Conservation (phyloP, 768 basidiomycete genomes). For the Megacollybia marginata region DNA sequence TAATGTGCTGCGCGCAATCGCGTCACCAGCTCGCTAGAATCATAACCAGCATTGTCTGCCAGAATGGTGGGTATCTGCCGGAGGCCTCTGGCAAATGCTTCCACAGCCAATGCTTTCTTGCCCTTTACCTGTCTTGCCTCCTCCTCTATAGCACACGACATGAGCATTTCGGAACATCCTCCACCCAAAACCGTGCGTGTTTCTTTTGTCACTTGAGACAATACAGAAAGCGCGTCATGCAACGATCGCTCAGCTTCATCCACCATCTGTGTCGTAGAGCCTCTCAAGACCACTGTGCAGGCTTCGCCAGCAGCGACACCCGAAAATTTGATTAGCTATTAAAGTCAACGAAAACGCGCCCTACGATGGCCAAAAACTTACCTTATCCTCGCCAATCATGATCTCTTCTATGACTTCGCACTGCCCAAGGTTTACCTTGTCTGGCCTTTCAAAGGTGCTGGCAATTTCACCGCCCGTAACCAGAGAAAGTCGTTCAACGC, state of each 20-base stretch:
- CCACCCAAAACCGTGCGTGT: constrained; percentile 92
- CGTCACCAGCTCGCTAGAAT: constrained; percentile 92
- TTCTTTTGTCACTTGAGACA: constrained; percentile 97
- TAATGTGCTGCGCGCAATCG: constrained; percentile 90
- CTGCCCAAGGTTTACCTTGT: constrained; percentile 84
- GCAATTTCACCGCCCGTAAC: constrained; percentile 98
- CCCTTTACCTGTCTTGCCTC: constrained; percentile 78
- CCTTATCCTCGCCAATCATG: constrained; percentile 99
- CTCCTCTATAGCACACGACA: constrained; percentile 93
- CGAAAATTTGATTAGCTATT: constrained; percentile 96
- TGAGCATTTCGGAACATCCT: constrained; percentile 97
- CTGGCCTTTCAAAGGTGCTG: constrained; percentile 89
- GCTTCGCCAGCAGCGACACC: constrained; percentile 97
- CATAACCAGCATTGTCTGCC: constrained; percentile 96
- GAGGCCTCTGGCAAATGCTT: constrained; percentile 84
- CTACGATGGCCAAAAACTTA: constrained; percentile 20
- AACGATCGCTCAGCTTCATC: constrained; percentile 97
- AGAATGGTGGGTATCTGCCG: constrained; percentile 95
- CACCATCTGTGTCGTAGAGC: constrained; percentile 97
- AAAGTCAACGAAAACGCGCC: neutral
- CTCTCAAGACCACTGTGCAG: constrained; percentile 95
- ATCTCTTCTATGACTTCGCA: constrained; percentile 98
- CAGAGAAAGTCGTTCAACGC: constrained; percentile 90
- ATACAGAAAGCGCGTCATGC: constrained; percentile 94
- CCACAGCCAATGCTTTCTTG: constrained; percentile 93